phyloP scores from a whole-genome alignment of 305 asterid species.

The Fraxinus velutina region DNA sequence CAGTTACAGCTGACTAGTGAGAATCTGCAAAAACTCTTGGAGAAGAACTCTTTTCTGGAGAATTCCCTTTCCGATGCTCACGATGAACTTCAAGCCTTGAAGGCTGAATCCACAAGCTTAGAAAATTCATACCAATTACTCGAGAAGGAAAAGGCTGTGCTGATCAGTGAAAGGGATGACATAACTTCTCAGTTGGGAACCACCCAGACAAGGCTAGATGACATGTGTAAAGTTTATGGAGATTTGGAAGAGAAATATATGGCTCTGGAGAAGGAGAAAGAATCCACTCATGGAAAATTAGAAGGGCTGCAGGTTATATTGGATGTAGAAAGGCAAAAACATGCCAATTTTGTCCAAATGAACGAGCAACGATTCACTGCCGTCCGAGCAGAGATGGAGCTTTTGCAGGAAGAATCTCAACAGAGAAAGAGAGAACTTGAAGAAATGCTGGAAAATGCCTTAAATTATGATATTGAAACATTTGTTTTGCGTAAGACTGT shows the following conservation, averaged over 20 bases:
- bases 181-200: constrained; percentile 57
- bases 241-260: constrained; percentile 60
- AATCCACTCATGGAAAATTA: constrained; percentile 47
- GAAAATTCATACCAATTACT: constrained; percentile 79
- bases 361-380: constrained; percentile 39
- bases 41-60: constrained; percentile 62
- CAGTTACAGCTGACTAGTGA: constrained; percentile 60
- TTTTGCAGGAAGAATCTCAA: constrained; percentile 53
- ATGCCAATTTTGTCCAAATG: constrained; percentile 41
- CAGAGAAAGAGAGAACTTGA: constrained; percentile 55
- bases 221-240: constrained; percentile 50
- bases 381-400: constrained; percentile 38
- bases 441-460: constrained; percentile 48
- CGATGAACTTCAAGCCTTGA: constrained; percentile 57
- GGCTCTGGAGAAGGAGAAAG: constrained; percentile 70
- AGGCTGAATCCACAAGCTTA: constrained; percentile 55
- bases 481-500: constrained; percentile 55
- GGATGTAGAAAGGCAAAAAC: constrained; percentile 61
- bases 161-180: constrained; percentile 53
- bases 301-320: constrained; percentile 65
- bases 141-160: constrained; percentile 60
- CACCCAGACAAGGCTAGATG: constrained; percentile 46
- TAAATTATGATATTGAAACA: constrained; percentile 59
- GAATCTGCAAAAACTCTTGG: constrained; percentile 60
- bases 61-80: constrained; percentile 61